Evolutionary conservation across 805 yeast genomes (phyloP).

Genomic region (Sugiyamaella chiloensis): DNA sequence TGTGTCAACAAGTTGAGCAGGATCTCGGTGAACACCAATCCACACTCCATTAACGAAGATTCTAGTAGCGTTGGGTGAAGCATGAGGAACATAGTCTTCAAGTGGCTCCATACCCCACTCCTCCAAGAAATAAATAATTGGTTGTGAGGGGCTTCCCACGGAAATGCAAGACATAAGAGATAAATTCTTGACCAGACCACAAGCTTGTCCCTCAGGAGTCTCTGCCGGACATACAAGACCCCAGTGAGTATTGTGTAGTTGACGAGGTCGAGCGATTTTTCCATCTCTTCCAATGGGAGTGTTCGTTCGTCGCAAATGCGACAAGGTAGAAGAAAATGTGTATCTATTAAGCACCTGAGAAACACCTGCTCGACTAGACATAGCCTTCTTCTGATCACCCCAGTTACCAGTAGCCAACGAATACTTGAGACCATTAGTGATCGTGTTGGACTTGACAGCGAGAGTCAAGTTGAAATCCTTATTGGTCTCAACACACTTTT

Average conservation of each 20-base stretch:
- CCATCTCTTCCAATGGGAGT: conserved; percentile 99
- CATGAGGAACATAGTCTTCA: conserved; percentile 92
- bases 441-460: conserved; percentile 95
- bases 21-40: conserved; percentile 98
- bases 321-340: conserved; percentile 96
- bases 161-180: conserved; percentile 97
- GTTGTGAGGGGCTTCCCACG: conserved; percentile 96
- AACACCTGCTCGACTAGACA: conserved; percentile 98
- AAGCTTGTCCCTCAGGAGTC: conserved; percentile 99
- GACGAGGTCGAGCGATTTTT: conserved; percentile 98
- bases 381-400: conserved; percentile 99
- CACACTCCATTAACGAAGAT: conserved; percentile 98
- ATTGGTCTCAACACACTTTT: conserved; percentile 96
- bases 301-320: conserved; percentile 97
- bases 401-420: conserved; percentile 99
- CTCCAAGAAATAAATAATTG: conserved; percentile 85
- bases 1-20: conserved; percentile 85
- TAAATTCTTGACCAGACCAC: conserved; percentile 96
- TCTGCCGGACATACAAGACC: conserved; percentile 99
- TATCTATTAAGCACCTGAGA: conserved; percentile 97
- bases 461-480: conserved; percentile 93
- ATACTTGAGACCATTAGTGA: conserved; percentile 95
- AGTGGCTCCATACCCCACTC: conserved; percentile 99
- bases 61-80: conserved; percentile 85
- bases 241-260: conserved; percentile 99